These are phyloP conservation scores for Debaryomyces psychrophilus DNA, from an alignment of 1,139 yeast species.

Conservation along the genomic window DNA sequence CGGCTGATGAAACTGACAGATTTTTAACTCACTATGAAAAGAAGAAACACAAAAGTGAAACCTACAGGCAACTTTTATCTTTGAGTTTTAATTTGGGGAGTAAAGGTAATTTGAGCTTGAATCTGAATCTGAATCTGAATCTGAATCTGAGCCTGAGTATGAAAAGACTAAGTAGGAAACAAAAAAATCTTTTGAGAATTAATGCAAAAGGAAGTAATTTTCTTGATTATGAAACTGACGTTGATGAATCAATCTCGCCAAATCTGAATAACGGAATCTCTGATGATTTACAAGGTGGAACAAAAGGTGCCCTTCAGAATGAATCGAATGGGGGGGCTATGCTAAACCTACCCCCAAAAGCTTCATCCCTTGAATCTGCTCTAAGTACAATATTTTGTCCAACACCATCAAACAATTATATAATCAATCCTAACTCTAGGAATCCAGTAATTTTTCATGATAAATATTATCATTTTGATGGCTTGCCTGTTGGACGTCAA, in stretches of 20 bases:
- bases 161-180: slow-evolving; percentile 1
- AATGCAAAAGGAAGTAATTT: slow-evolving; percentile 13
- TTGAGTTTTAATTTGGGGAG: slow-evolving; percentile 20
- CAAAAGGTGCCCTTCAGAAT: not conserved
- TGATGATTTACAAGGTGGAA: not conserved
- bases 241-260: not conserved
- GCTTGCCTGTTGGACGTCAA: slow-evolving; percentile 49
- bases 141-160: not conserved
- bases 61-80: slow-evolving; percentile 26
- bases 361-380: slow-evolving; percentile 50
- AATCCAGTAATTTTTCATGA: slow-evolving; percentile 76
- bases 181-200: slow-evolving; percentile 9
- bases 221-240: slow-evolving; percentile 1
- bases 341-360: slow-evolving; percentile 46
- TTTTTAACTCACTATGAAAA: slow-evolving; percentile 14
- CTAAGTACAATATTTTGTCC: slow-evolving; percentile 47
- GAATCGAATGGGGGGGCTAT: not conserved
- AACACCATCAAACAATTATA: slow-evolving; percentile 38
- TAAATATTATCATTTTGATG: slow-evolving; percentile 64
- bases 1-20: slow-evolving; percentile 7
- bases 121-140: not conserved
- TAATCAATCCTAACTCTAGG: slow-evolving; percentile 46
- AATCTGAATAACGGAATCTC: not conserved
- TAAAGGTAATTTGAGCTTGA: not conserved
- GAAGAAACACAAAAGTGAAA: slow-evolving; percentile 13